Percentiles rank a stretch among this genome's conserved stretches.
Conservation (phyloP, 1,284 basidiomycete genomes). For the Gymnopus androsaceus region DNA sequence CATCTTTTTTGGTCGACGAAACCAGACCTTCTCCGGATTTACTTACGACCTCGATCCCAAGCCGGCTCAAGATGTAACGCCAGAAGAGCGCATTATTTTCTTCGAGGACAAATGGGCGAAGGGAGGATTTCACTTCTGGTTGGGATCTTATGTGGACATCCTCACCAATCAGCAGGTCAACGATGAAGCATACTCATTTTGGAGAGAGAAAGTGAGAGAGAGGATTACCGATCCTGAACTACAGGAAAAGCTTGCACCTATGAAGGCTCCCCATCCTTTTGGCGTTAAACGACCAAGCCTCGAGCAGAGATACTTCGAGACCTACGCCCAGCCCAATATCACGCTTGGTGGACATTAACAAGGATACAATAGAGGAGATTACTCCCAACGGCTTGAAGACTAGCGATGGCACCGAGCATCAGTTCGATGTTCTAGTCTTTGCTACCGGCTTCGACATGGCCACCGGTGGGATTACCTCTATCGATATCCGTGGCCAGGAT, state of each 20-base stretch:
- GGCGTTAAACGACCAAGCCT: constrained; percentile 26
- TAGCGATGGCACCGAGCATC: constrained; percentile 24
- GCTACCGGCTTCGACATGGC: constrained; percentile 31
- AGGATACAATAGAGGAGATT: constrained; percentile 25
- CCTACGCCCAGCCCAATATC: constrained; percentile 29
- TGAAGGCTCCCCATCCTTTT: constrained; percentile 26
- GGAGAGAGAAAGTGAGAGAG: constrained; percentile 26
- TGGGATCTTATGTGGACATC: constrained; percentile 21
- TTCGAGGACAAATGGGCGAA: constrained; percentile 26
- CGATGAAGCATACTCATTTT: constrained; percentile 26
- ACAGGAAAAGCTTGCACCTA: constrained; percentile 28
- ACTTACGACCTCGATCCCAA: constrained; percentile 17
- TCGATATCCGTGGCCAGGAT: constrained; percentile 26
- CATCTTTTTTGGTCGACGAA: constrained; percentile 21
- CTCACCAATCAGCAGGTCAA: constrained; percentile 23
- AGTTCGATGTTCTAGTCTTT: constrained; percentile 26
- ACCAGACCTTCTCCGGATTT: constrained; percentile 27
- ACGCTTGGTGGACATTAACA: constrained; percentile 25
- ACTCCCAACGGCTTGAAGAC: constrained; percentile 26
- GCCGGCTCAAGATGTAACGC: constrained; percentile 16
- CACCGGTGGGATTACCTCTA: constrained; percentile 28
- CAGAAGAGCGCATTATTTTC: constrained; percentile 23
- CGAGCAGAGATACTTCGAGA: constrained; percentile 27
- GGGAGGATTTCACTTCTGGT: constrained; percentile 27
- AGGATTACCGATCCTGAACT: constrained; percentile 24